Evolutionary conservation across 805 yeast genomes (phyloP), one percentile per base, ranked within the genome.

Genomic region (Torulaspora franciscae): DNA sequence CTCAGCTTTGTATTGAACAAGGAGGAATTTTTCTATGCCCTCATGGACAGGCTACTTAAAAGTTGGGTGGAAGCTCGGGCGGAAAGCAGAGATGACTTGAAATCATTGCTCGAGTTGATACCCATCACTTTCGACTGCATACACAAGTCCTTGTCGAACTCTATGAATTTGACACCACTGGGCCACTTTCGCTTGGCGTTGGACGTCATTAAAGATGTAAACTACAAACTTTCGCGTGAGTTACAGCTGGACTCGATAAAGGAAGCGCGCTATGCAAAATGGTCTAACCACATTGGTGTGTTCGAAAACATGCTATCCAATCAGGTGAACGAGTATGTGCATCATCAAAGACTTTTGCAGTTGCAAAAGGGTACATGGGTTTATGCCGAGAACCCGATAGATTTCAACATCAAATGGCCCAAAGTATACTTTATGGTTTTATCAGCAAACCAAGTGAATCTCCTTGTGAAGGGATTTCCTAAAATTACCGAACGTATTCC

Each of bases 351-450:
- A 55, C 79, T 83, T 37, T 64, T 84, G 46, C 81, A 80, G 57
- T 65, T 87, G 39, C 79, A 87, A 23, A 80, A 76, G 56, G 95
- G 95, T 1, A 75, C 85, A 2, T 87, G 95, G 95, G 90, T 84
- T 10, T 83, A 72, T 58, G 74, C 81, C 1, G 83, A 80, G 29
- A 68, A 73, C 42, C 88, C 84, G 15, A 49, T 64, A 9, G 61
- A 55, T 37, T 35, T 42, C 8, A 46, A 46, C 32, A 52, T 56
- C 29, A 57, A 52, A 28, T 49, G 56, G 28, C 69, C 70, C 8
- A 74, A 72, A 50, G 71, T 71, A 47, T 80, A 73, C 59, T 85
- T 76, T 58, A 71, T 83, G 39, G 68, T 79, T 7, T 64, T 85
- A 34, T 81, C 90, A 2, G 85, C 90, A 9, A 81, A 83, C 58